Base-by-base conservation (phyloP, 1,139 yeast genomes). In the Suhomyces wounanorum region DNA sequence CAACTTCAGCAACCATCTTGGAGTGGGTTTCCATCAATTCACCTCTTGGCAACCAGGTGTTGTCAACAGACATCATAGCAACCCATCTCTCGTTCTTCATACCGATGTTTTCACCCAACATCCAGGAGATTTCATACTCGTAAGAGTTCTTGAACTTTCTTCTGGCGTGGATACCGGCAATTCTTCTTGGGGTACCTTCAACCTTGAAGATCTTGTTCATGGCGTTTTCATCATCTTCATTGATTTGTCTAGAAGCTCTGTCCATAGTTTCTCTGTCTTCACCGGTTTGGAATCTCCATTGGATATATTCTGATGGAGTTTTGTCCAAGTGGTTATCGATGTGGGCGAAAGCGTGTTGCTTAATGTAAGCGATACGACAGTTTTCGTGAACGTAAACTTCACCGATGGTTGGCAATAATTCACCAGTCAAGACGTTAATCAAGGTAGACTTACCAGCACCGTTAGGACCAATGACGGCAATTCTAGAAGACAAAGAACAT, bases 211-310 rank as follows among this genome's bases (percentile, higher is more conserved):
- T 87, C 86, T 92, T 94, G 94, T 92, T 91, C 99, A 94, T 94
- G 74, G 96, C 89, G 78, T 86, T 85, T 83, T 92, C 97, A 81
- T 94, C 99, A 67, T 83, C 82, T 81, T 94, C 99, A 74, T 89
- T 91, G 75, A 94, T 90, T 79, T 88, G 95, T 85, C 99, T 90
- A 77, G 96, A 90, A 75, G 99, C 99, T 84, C 98, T 90, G 84
- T 94, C 99, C 98, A 94, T 94, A 79, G 99, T 94, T 84, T 94
- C 99, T 84, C 99, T 90, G 80, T 94, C 99, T 83, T 94, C 99
- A 90, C 99, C 99, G 73, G 99, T 94, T 84, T 94, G 99, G 97
- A 92, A 94, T 86, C 99, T 92, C 99, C 99, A 94, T 84, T 94
- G 99, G 67, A 94, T 94, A 82, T 94, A 94, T 83, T 94, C 99